These are phyloP conservation scores for Clathrospora elynae DNA, from an alignment of 2,329 filamentous ascomycete species.

Conservation along the genomic window DNA sequence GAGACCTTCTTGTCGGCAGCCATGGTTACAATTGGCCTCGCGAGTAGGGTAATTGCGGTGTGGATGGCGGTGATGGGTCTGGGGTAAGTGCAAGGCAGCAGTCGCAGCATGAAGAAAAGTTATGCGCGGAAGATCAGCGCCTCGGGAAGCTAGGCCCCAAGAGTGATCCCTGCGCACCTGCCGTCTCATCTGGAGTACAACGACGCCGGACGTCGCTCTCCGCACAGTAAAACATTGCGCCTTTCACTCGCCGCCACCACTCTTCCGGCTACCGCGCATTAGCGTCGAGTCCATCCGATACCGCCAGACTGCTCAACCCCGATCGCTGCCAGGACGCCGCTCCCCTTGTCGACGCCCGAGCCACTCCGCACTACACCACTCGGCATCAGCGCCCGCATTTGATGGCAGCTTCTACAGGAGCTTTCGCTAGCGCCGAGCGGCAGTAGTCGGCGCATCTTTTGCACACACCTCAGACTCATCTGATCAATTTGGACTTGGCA, in stretches of 20 bases:
- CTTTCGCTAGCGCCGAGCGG: slow-evolving; percentile 24
- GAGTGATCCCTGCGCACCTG: slow-evolving; percentile 19
- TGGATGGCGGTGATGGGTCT: not conserved
- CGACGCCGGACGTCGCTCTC: slow-evolving; percentile 23
- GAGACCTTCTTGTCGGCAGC: slow-evolving; percentile 29
- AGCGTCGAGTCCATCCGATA: not conserved
- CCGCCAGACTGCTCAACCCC: not conserved
- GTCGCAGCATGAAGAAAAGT: slow-evolving; percentile 28
- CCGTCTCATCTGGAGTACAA: slow-evolving; percentile 29
- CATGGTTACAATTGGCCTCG: slow-evolving; percentile 28
- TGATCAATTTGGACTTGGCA: not conserved
- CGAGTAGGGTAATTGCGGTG: not conserved
- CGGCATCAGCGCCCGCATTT: slow-evolving; percentile 20
- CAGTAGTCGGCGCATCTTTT: slow-evolving; percentile 7
- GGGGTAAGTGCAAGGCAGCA: slow-evolving; percentile 10
- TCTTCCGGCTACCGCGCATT: slow-evolving; percentile 7
- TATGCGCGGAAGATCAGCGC: slow-evolving; percentile 23
- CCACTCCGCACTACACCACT: slow-evolving; percentile 19
- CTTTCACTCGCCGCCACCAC: slow-evolving; percentile 13
- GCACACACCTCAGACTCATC: not conserved
- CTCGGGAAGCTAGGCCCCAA: slow-evolving; percentile 22
- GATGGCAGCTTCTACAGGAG: slow-evolving; percentile 26
- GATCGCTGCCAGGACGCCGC: slow-evolving; percentile 9
- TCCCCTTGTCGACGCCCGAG: slow-evolving; percentile 7
- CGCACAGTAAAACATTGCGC: slow-evolving; percentile 21